Evolutionary conservation across 73 alveolate genomes (phyloP).

Genomic region (Symbiodinium natans): DNA sequence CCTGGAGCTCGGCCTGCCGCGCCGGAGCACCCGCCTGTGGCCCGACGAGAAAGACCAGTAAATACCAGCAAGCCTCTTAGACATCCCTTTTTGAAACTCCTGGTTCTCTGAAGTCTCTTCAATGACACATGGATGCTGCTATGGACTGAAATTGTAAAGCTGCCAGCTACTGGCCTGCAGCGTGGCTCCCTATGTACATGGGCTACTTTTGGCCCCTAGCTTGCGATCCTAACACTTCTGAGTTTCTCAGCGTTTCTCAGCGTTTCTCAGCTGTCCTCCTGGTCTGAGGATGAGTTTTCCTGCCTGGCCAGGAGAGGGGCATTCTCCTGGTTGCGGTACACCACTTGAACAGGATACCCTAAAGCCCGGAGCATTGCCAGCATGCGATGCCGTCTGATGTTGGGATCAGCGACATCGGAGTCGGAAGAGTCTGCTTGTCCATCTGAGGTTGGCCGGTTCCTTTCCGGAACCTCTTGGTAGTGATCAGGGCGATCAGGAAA

Average conservation of each 20-base stretch:
- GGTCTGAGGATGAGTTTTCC: background rate
- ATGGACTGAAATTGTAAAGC: too few relatives aligned
- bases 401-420: constrained; percentile 63
- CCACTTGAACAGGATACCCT: constrained; percentile 51
- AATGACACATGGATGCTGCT: too few relatives aligned
- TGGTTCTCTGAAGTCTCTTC: too few relatives aligned
- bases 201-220: too few relatives aligned
- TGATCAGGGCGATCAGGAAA: constrained; percentile 68
- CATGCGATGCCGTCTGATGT: constrained; percentile 69
- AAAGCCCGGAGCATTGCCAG: constrained; percentile 74
- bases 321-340: background rate
- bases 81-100: too few relatives aligned
- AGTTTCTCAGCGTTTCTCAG: too few relatives aligned
- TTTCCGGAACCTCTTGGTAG: constrained; percentile 38
- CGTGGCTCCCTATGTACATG: too few relatives aligned
- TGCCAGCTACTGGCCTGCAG: too few relatives aligned
- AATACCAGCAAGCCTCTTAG: too few relatives aligned
- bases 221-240: too few relatives aligned
- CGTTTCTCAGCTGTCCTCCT: background rate
- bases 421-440: constrained; percentile 31
- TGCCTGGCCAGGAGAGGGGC: constrained; percentile 8
- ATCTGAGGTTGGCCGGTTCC: background rate
- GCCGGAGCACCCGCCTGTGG: constrained; percentile 84
- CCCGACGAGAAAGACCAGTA: background rate
- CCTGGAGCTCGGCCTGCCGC: constrained; percentile 77